Evolutionary conservation across 2,329 filamentous ascomycete species (phyloP).

Genomic region (Aspergillus hiratsukae): DNA sequence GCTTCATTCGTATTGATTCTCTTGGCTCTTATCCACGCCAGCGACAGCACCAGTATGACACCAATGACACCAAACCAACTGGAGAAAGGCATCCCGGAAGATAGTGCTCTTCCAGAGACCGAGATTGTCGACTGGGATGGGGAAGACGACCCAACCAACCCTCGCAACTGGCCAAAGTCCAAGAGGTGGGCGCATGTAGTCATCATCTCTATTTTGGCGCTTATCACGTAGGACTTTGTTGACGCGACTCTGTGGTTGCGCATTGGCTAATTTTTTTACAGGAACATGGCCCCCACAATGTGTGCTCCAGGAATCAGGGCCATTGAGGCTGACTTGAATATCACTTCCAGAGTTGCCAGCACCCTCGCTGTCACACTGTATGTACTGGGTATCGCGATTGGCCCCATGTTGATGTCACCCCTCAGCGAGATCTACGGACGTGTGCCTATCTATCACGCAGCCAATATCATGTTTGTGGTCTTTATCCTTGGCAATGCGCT

Average conservation of each 20-base stretch:
- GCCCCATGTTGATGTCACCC: slow-evolving; percentile 33
- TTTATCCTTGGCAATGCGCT: slow-evolving; percentile 54
- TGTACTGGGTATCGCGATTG: slow-evolving; percentile 37
- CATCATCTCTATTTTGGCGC: slow-evolving; percentile 16
- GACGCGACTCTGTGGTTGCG: too few species aligned
- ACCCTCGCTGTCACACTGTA: slow-evolving; percentile 54
- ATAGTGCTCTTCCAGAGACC: too few species aligned
- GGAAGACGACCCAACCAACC: too few species aligned
- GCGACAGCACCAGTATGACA: too few species aligned
- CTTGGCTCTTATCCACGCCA: too few species aligned
- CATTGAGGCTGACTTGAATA: slow-evolving; percentile 50
- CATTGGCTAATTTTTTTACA: too few species aligned
- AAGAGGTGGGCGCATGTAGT: slow-evolving; percentile 23
- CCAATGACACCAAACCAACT: too few species aligned
- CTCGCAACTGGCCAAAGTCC: too few species aligned
- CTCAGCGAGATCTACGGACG: slow-evolving; percentile 31
- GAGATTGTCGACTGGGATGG: too few species aligned
- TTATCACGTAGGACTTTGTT: slow-evolving; percentile 14
- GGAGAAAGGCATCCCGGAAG: too few species aligned
- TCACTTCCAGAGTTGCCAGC: slow-evolving; percentile 41
- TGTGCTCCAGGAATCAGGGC: slow-evolving; percentile 53
- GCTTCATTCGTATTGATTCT: too few species aligned
- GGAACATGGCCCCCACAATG: slow-evolving; percentile 53
- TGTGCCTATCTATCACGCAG: slow-evolving; percentile 48
- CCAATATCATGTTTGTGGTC: slow-evolving; percentile 56